Base-by-base conservation (phyloP, 164 flowering plant genomes). In the Chimonanthus salicifolius region DNA sequence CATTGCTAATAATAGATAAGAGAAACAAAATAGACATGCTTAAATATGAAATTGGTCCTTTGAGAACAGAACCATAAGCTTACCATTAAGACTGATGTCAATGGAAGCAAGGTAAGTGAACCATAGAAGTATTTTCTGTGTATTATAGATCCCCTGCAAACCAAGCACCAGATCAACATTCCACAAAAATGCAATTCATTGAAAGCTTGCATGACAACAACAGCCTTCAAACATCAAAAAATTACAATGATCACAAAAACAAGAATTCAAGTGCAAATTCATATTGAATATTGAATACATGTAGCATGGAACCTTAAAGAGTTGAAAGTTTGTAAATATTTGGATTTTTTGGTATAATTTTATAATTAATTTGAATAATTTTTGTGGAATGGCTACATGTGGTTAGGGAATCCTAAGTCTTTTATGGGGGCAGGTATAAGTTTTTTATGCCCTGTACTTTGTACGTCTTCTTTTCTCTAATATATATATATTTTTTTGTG, bases 41-140 rank as follows among this genome's bases (percentile, higher is more conserved):
- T 33, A 33, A 65, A 20, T 4, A 20, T 46, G 10, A 43, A 15
- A 33, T 43, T 5, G 48, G 33, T 33, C 3, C 9, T 11, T 13
- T 47, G 11, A 70, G 75, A 43, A 72, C 5, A 47, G 43, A 60
- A 71, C 5, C 10, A 43, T 9, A 70, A 50, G 83, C 92, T 62
- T 85, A 95, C 99, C 70, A 83, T 70, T 43, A 92, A 88, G 65
- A 81, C 89, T 66, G 83, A 62, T n/a, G 92, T 88, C 71, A 95
- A 65, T 9, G 99, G 99, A 74, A 95, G 88, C 87, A 93, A 80
- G 7, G 93, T n/a, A 71, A 83, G 91, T 60, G 99, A 93, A 74
- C 94, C 94, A 76, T 92, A 93, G 60, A 95, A 83, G 78, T 86
- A 88, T 58, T 82, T 88, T 85, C 73, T 86, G 86, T 95, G 99